phyloP scores from a whole-genome alignment of 345 rosid genomes.

The Sisymbrium altissimum region DNA sequence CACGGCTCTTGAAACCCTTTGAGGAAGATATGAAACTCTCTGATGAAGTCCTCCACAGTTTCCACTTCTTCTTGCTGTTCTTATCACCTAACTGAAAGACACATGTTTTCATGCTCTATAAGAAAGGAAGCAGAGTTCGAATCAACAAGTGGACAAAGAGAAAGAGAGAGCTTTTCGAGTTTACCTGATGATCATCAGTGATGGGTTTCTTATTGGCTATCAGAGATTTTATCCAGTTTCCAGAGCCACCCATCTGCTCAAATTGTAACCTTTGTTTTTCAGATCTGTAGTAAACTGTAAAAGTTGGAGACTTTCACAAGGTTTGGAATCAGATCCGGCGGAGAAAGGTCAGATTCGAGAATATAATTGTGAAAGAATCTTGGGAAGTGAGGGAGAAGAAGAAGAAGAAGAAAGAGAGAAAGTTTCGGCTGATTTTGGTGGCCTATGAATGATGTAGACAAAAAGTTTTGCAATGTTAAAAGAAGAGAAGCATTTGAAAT shows the following conservation, averaged over 20 bases:
- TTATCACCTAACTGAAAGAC: conserved; percentile 34
- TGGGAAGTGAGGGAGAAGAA: conserved; percentile 7
- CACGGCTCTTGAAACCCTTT: conserved; percentile 45
- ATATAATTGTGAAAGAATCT: not conserved
- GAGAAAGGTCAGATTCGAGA: conserved; percentile 11
- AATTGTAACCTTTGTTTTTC: conserved; percentile 2
- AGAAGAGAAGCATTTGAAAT: conserved; percentile 41
- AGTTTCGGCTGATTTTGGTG: conserved; percentile 11
- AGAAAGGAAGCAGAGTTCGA: not conserved
- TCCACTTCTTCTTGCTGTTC: conserved; percentile 76
- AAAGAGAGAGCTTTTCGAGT: not conserved
- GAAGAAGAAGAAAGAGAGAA: conserved; percentile 4
- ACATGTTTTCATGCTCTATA: not conserved
- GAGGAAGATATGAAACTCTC: conserved; percentile 48
- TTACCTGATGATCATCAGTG: conserved; percentile 47
- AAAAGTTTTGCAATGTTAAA: conserved; percentile 18
- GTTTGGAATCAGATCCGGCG: conserved; percentile 28
- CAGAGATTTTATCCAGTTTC: conserved; percentile 72
- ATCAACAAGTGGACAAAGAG: not conserved
- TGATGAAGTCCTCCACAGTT: conserved; percentile 85
- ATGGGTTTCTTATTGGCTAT: conserved; percentile 44
- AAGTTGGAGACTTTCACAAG: conserved; percentile 22
- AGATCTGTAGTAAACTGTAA: not conserved
- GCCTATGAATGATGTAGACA: conserved; percentile 28
- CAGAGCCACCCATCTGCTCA: conserved; percentile 59